Evolutionary conservation across 768 basidiomycete genomes (phyloP).

Genomic region (Pleurotus djamor): DNA sequence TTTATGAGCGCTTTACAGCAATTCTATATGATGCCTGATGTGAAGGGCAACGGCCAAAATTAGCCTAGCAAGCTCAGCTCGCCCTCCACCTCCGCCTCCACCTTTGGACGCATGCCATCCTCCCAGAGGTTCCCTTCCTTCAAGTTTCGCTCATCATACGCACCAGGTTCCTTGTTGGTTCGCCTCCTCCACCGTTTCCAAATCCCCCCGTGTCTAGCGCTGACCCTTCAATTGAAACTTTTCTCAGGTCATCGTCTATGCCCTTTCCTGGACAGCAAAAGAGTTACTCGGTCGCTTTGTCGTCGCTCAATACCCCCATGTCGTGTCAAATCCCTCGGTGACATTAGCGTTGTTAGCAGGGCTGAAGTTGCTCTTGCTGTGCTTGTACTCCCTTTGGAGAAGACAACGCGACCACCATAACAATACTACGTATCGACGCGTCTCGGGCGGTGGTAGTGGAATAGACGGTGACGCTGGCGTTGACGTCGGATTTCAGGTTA

Average conservation of each 20-base stretch:
- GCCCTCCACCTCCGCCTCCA: background rate
- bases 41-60: no score
- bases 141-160: no score
- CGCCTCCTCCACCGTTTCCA: no score
- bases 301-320: background rate
- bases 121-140: no score
- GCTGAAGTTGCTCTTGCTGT: conserved; percentile 1
- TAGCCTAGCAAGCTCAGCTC: no score
- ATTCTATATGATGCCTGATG: no score
- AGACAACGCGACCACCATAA: background rate
- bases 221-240: no score
- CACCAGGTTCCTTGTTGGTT: no score
- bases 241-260: background rate
- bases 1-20: background rate
- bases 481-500: background rate
- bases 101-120: background rate
- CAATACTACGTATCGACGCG: background rate
- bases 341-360: background rate
- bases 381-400: background rate
- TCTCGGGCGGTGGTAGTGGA: background rate
- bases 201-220: no score
- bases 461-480: background rate
- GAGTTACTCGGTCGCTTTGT: background rate
- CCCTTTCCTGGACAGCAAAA: background rate
- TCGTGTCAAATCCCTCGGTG: background rate